phyloP scores from a whole-genome alignment of 2,329 filamentous ascomycete species.

The Apiospora pterosperma region DNA sequence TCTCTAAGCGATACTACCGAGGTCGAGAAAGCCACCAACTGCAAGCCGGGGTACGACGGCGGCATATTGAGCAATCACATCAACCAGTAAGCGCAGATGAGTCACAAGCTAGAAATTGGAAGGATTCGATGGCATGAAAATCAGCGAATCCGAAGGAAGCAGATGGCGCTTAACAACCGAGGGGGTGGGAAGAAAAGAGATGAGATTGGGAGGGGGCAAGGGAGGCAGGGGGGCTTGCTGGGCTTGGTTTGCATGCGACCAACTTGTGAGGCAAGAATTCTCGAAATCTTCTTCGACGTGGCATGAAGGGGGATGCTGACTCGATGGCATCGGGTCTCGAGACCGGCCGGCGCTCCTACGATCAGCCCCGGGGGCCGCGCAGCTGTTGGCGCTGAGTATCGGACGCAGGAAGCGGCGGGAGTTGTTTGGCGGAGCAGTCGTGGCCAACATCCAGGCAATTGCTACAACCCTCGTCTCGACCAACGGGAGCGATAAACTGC shows the following conservation, averaged over 20 bases:
- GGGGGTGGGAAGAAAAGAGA: neutral
- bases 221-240: neutral
- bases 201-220: neutral
- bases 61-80: conserved; percentile 1
- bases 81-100: neutral
- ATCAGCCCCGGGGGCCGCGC: conserved; percentile 16
- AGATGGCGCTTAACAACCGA: neutral
- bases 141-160: neutral
- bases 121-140: neutral
- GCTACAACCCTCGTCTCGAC: neutral
- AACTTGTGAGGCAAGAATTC: neutral
- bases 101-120: neutral
- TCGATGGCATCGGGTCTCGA: conserved; percentile 6
- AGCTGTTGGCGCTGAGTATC: conserved; percentile 15
- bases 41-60: neutral
- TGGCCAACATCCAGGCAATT: conserved; percentile 13
- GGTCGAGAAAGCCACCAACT: neutral
- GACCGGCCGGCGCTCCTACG: conserved; percentile 11
- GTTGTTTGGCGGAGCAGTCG: conserved; percentile 15
- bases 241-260: neutral
- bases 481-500: neutral
- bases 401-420: conserved; percentile 7
- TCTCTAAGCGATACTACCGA: neutral
- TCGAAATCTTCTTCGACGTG: neutral
- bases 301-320: neutral